These are phyloP conservation scores for Sphaerulina vaccinii DNA, from an alignment of 2,329 filamentous ascomycete species.

Conservation along the genomic window DNA sequence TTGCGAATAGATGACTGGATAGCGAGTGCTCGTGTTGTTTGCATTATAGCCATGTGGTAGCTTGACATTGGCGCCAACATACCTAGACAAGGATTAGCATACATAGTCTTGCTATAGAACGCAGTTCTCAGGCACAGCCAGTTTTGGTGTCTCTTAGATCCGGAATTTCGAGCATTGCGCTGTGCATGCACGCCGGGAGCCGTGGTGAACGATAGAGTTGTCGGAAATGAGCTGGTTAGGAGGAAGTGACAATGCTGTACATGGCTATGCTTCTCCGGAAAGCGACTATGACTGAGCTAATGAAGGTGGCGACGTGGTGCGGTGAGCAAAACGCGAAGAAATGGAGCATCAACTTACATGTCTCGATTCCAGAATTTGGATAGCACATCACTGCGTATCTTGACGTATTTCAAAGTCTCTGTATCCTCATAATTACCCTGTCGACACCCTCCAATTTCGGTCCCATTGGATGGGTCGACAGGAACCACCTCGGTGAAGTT, in stretches of 20 bases:
- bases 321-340: too few relatives aligned
- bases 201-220: too few relatives aligned
- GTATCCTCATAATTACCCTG: constrained; percentile 43
- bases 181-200: too few relatives aligned
- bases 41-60: constrained; percentile 39
- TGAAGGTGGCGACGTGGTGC: too few relatives aligned
- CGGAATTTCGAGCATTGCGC: too few relatives aligned
- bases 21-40: constrained; percentile 34
- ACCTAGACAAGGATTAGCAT: constrained; percentile 21
- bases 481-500: constrained; percentile 35
- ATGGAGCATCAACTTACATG: not conserved
- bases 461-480: constrained; percentile 32
- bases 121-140: too few relatives aligned
- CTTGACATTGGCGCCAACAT: constrained; percentile 40
- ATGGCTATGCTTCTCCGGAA: too few relatives aligned
- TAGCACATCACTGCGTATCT: constrained; percentile 40
- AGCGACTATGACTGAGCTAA: too few relatives aligned
- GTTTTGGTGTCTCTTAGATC: too few relatives aligned
- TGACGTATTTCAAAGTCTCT: constrained; percentile 37
- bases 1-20: constrained; percentile 41
- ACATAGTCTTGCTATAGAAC: too few relatives aligned
- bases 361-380: constrained; percentile 41
- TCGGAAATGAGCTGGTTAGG: too few relatives aligned
- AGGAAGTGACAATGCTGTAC: too few relatives aligned
- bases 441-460: constrained; percentile 40